Base-by-base conservation (phyloP, 495 filamentous ascomycete genomes). In the Neurospora sp. region DNA sequence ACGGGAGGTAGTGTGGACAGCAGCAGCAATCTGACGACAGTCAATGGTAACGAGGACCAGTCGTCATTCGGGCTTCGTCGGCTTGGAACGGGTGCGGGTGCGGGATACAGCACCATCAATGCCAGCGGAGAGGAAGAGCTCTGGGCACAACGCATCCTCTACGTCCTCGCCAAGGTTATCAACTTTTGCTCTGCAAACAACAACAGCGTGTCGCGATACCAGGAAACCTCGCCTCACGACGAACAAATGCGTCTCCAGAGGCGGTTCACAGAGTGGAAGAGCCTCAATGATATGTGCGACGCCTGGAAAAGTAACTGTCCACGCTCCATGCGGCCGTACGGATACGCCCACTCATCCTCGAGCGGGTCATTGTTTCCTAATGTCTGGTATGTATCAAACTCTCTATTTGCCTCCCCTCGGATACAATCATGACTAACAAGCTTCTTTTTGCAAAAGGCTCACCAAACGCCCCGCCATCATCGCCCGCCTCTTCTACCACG, bases 121-220 rank as follows among this genome's bases (percentile, higher is more conserved):
- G 85, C 84, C 34, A 90, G 90, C 71, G 85, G 84, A 6, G 84
- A 88, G 42, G 94, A 97, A 79, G 94, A 97, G 73, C 77, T 92
- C n/a, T 99, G 96, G 96, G 90, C 92, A 8, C 90, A 97, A 79
- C 89, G 92, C 37, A 96, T 98, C 71, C 85, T 97, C 39, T 98
- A 94, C 79, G 91, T 97, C 74, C 87, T 97, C 62, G 94, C 92
- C 48, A 98, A 97, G 79, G 88, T 97, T 40, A 86, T 89, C 71
- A 95, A 94, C 78, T 95, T 97, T 79, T 89, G 91, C 38, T 90
- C 91, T 17, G 28, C 54, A 62, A 62, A 59, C 15, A 62, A 34
- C 54, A 62, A 62, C 28, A 88, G 87, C 39, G 87, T 89, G 7
- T 88, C 90, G 4, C 85, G 85, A 31, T 86, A 88, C 62, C 87